Evolutionary conservation across 2,329 filamentous ascomycete genomes (phyloP).

Genomic region (Ceratocystis papillata): DNA sequence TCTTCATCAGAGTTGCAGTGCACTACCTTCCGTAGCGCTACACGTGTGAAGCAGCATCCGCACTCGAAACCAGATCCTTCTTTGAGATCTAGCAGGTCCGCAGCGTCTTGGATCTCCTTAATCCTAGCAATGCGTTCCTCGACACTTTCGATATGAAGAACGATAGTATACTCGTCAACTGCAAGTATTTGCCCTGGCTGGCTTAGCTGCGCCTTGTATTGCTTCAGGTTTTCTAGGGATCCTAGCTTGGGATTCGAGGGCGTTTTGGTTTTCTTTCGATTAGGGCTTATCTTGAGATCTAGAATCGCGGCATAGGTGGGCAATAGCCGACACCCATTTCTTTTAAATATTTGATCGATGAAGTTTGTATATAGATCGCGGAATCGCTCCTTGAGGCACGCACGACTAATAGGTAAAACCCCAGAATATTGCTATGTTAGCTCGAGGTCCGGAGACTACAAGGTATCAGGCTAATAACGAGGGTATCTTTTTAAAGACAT

Average conservation of each 20-base stretch:
- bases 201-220: background rate
- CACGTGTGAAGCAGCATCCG: constrained; percentile 60
- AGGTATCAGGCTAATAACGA: background rate
- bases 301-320: background rate
- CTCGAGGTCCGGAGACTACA: background rate
- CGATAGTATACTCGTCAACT: background rate
- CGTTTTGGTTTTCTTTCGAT: background rate
- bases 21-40: constrained; percentile 55
- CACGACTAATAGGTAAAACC: background rate
- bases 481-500: background rate
- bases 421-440: background rate
- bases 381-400: background rate
- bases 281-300: background rate
- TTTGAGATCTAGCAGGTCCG: background rate
- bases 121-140: background rate
- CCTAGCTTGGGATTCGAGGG: background rate
- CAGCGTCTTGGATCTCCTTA: background rate
- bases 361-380: background rate
- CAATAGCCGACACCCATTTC: background rate
- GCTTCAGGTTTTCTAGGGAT: background rate
- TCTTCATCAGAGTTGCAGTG: constrained; percentile 47
- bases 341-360: background rate
- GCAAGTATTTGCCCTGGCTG: background rate
- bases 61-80: constrained; percentile 43
- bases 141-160: background rate